Base-by-base conservation (phyloP, 2,329 filamentous ascomycete genomes). In the Aspergillus quadrilineatus region DNA sequence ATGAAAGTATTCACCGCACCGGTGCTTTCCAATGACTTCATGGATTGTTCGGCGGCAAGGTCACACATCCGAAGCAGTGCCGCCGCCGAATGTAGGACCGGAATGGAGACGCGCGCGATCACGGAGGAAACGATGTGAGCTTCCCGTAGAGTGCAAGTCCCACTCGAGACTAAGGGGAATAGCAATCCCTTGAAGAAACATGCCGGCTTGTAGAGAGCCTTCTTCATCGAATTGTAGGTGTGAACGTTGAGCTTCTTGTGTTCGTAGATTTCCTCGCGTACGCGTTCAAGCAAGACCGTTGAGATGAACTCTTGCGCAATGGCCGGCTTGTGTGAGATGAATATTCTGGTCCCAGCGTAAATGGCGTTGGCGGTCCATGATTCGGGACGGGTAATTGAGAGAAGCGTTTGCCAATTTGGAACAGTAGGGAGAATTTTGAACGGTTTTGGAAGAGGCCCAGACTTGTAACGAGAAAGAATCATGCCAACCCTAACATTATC, bases 181-280 rank as follows among this genome's bases (percentile, higher is more conserved):
- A 99, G 80, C 65, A 99, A 86, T 4, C 92, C 94, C 74, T 97
- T 96, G 83, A 99, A 99, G 76, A 96, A 99, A 15, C 92, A 92
- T 0, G 90, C 88, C 6, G 94, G 94, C 73, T 96, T 96, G 80
- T 96, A 97, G 12, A 97, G 82, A 6, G 85, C 86, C 72, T 96
- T 96, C 77, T 97, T 97, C 56, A 99, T 80, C 0, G 91, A 85
- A 67, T 95, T 93, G 82, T 97, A 99, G 6, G 97, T 81, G 73
- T 99, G 94, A 0, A 97, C 88, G 68, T 97, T 97, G 56, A 99
- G 82, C 73, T 97, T 97, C 76, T 94, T 94, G 61, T 87, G 92
- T 74, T 99, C 92, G 69, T 88, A 87, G 59, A 99, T 97, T 67
- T 97, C 90, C 67, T 96, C 89, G 59, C 92, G 88, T n/a, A 97